Evolutionary conservation across 1,139 yeast species (phyloP).

Genomic region (Geotrichum restrictum): DNA sequence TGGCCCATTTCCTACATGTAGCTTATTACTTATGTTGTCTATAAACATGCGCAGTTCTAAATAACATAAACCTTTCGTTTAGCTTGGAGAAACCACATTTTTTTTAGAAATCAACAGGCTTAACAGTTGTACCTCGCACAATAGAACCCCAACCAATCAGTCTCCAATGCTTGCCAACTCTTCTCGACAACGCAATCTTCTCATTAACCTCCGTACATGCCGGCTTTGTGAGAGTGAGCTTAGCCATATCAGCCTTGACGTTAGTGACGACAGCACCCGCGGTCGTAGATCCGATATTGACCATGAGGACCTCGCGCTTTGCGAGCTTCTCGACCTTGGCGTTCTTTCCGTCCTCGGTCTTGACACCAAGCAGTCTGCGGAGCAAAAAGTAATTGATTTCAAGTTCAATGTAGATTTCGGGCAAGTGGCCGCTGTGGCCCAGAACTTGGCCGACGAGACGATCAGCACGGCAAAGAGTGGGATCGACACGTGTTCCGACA

Average conservation of each 20-base stretch:
- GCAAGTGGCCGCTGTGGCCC: slow-evolving; percentile 94
- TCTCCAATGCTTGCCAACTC: slow-evolving; percentile 99
- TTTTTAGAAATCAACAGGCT: slow-evolving; percentile 28
- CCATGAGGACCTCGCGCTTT: slow-evolving; percentile 95
- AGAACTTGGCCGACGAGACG: slow-evolving; percentile 98
- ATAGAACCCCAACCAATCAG: slow-evolving; percentile 99
- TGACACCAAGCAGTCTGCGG: slow-evolving; percentile 96
- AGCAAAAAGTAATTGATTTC: slow-evolving; percentile 95
- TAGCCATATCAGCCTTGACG: slow-evolving; percentile 98
- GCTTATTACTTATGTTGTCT: no score
- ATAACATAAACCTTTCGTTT: no score
- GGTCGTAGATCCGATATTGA: slow-evolving; percentile 97
- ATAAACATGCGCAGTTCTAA: no score
- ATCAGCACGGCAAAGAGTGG: slow-evolving; percentile 98
- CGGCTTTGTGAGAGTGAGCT: slow-evolving; percentile 92
- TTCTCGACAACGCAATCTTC: slow-evolving; percentile 96
- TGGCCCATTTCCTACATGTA: no score
- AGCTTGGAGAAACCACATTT: no score
- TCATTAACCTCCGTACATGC: slow-evolving; percentile 98
- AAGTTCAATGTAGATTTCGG: slow-evolving; percentile 92
- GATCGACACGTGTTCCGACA: slow-evolving; percentile 98
- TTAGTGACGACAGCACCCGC: slow-evolving; percentile 99
- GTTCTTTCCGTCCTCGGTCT: slow-evolving; percentile 95
- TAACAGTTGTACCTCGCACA: slow-evolving; percentile 66
- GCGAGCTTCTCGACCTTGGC: slow-evolving; percentile 95